These are phyloP conservation scores for Neurospora discreta DNA, from an alignment of 495 filamentous ascomycete genomes.

Conservation along the genomic window DNA sequence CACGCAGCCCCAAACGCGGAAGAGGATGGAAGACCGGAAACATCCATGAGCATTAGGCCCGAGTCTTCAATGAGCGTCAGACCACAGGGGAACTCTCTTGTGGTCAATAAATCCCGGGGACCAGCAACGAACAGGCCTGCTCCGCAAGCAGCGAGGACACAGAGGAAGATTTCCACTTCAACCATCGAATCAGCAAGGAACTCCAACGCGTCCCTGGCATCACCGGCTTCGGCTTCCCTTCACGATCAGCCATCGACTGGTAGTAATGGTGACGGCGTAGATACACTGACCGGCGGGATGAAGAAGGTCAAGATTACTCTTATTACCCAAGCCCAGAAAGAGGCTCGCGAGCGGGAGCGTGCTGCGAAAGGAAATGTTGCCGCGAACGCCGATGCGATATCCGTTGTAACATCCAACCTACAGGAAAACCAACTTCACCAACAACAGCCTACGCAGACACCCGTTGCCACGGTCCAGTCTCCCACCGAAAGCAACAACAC, in stretches of 20 bases:
- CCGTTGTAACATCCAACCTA: constrained; percentile 1
- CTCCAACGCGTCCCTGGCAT: not conserved
- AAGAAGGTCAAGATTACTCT: constrained; percentile 69
- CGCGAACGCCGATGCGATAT: constrained; percentile 11
- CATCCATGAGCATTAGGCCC: constrained; percentile 26
- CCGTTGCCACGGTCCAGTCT: not conserved
- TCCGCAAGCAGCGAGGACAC: constrained; percentile 20
- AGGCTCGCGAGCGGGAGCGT: constrained; percentile 33
- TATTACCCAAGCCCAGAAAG: constrained; percentile 58
- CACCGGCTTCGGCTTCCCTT: not conserved
- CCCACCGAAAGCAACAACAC: not conserved
- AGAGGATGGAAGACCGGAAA: constrained; percentile 22
- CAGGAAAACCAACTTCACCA: constrained; percentile 2
- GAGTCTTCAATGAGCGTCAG: constrained; percentile 27
- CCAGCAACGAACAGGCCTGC: constrained; percentile 9
- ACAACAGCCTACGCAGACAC: constrained; percentile 1
- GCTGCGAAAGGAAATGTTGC: constrained; percentile 8
- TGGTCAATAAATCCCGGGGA: constrained; percentile 38
- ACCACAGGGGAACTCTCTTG: constrained; percentile 14
- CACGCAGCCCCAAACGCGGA: constrained; percentile 1
- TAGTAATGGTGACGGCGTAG: constrained; percentile 34
- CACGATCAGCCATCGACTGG: not conserved
- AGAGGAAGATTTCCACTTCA: constrained; percentile 31
- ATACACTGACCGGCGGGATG: constrained; percentile 54
- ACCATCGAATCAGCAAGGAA: not conserved